A percentile compares a stretch with the other conserved stretches of the same genome.
phyloP scores from a whole-genome alignment of 768 basidiomycete species.

The Suillus subluteus region DNA sequence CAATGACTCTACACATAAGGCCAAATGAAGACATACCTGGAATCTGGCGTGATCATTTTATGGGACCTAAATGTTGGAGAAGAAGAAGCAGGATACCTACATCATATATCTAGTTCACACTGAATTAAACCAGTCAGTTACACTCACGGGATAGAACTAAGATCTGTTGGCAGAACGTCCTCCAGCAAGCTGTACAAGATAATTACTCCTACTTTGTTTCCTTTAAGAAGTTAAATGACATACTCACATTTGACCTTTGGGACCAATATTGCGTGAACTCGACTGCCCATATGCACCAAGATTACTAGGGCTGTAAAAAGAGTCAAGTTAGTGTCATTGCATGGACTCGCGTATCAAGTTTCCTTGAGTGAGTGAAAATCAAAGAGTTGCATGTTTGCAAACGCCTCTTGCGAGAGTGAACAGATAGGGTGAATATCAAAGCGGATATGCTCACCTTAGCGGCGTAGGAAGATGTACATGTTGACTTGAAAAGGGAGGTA shows the following conservation, averaged over 20 bases:
- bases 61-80: slow-evolving; percentile 20
- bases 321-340: slow-evolving; percentile 14
- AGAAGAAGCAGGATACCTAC: slow-evolving; percentile 25
- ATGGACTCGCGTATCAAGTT: not conserved
- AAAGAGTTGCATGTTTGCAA: not conserved
- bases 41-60: slow-evolving; percentile 35
- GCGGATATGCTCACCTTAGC: slow-evolving; percentile 27
- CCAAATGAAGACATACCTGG: slow-evolving; percentile 25
- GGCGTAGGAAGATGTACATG: slow-evolving; percentile 33
- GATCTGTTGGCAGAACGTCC: slow-evolving; percentile 28
- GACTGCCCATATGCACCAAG: slow-evolving; percentile 33
- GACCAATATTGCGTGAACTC: slow-evolving; percentile 18
- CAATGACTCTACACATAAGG: slow-evolving; percentile 8
- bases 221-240: not conserved
- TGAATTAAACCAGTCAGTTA: slow-evolving; percentile 8
- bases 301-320: slow-evolving; percentile 36
- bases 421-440: not conserved
- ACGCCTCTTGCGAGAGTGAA: not conserved
- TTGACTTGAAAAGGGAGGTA: slow-evolving; percentile 19
- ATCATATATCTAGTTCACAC: not conserved
- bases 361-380: not conserved
- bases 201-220: not conserved
- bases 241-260: slow-evolving; percentile 25
- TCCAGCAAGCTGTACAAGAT: not conserved
- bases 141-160: slow-evolving; percentile 26